These are phyloP conservation scores for Umbellularia californica DNA, from an alignment of 164 flowering plant genomes.

Conservation along the genomic window DNA sequence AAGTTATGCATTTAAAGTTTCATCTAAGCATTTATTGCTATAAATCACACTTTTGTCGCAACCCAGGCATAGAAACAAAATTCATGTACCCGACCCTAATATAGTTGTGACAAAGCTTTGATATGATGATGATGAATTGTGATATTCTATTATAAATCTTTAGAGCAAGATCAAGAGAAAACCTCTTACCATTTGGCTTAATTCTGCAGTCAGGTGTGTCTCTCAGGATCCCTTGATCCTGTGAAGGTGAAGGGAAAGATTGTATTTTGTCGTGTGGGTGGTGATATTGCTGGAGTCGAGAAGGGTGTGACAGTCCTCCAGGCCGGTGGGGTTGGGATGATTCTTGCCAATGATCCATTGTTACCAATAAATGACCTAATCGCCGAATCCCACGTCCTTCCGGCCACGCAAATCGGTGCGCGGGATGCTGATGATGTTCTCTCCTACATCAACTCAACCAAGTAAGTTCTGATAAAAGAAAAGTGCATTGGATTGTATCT, in stretches of 20 bases:
- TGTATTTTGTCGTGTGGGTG: constrained; percentile 46
- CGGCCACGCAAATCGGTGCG: constrained; percentile 41
- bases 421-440: constrained; percentile 33
- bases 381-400: constrained; percentile 46
- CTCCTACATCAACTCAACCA: constrained; percentile 44
- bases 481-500: too few relatives aligned
- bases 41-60: too few relatives aligned
- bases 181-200: background rate
- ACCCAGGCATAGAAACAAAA: background rate
- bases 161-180: too few relatives aligned
- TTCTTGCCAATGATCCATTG: constrained; percentile 36
- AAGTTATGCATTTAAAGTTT: too few relatives aligned
- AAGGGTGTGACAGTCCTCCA: constrained; percentile 30
- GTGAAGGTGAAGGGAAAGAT: constrained; percentile 57
- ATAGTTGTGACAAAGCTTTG: too few relatives aligned
- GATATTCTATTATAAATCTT: background rate
- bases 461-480: constrained; percentile 15
- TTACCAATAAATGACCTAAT: constrained; percentile 34
- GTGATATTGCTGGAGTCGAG: constrained; percentile 32
- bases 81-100: background rate
- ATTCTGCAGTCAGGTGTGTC: constrained; percentile 14
- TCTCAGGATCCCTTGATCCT: constrained; percentile 36
- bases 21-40: background rate
- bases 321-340: constrained; percentile 63
- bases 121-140: too few relatives aligned